Conservation (phyloP, 108 stramenopile genomes). For the Nitzschia sp. region DNA sequence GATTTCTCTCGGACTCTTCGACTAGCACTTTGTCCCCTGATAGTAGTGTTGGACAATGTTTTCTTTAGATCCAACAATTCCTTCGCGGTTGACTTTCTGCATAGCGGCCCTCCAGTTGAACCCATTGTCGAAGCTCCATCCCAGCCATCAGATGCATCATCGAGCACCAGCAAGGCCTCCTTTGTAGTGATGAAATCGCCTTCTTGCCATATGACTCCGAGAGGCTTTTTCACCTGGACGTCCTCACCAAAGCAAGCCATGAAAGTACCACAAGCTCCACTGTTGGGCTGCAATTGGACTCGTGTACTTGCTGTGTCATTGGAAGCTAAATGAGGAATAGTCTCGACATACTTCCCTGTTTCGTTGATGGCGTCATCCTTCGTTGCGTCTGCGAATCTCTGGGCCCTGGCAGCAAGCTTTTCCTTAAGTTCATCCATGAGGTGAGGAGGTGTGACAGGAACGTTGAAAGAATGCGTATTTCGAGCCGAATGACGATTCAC, state of each 20-base stretch:
- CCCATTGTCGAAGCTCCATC: slow-evolving; percentile 3
- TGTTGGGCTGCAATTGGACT: not conserved
- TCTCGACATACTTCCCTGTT: not conserved
- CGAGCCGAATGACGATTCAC: not conserved
- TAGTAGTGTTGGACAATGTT: no score
- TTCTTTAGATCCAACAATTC: no score
- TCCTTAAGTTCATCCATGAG: slow-evolving; percentile 5
- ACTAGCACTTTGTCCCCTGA: no score
- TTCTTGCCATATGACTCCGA: not conserved
- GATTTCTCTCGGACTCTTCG: no score
- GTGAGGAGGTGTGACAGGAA: not conserved
- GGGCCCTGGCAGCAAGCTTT: not conserved
- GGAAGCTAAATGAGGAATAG: not conserved
- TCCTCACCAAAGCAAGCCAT: not conserved
- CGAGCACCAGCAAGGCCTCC: not conserved
- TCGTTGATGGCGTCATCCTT: not conserved
- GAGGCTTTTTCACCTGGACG: not conserved
- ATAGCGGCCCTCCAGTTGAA: slow-evolving; percentile 6
- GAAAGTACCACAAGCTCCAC: not conserved
- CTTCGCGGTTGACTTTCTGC: no score
- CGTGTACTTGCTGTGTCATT: not conserved
- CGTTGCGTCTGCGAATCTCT: not conserved
- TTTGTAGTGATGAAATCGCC: not conserved
- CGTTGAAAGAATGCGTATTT: not conserved
- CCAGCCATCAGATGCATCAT: slow-evolving; percentile 1